phyloP scores from a whole-genome alignment of 2,329 filamentous ascomycete species.

The Daldinia sp. region DNA sequence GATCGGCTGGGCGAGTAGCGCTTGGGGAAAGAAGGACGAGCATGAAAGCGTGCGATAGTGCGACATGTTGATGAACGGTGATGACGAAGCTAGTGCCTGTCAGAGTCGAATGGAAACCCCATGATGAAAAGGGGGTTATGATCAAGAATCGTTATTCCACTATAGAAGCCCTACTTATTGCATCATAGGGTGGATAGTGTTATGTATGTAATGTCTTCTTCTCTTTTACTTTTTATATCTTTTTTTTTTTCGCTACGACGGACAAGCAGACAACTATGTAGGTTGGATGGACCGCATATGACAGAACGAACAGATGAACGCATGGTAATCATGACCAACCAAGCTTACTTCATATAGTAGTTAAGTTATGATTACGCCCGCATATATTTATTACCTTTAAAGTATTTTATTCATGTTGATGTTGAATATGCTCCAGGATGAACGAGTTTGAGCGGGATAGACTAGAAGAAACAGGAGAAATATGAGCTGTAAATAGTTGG shows the following conservation, averaged over 20 bases:
- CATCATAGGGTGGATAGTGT: neutral
- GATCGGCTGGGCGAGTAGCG: slow-evolving; percentile 64
- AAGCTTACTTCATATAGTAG: neutral
- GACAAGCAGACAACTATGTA: neutral
- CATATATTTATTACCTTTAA: neutral
- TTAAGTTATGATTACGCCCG: slow-evolving; percentile 1
- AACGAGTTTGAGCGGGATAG: neutral
- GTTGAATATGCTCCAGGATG: neutral
- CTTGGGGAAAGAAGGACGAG: slow-evolving; percentile 60
- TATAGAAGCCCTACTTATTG: neutral
- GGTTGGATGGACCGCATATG: slow-evolving; percentile 1
- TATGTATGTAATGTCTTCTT: slow-evolving; percentile 1
- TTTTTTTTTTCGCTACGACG: neutral
- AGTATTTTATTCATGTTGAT: neutral
- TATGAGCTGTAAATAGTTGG: too few relatives aligned
- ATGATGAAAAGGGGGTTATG: neutral
- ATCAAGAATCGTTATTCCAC: neutral
- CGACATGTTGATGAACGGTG: neutral
- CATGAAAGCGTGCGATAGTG: slow-evolving; percentile 34
- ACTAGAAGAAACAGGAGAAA: neutral
- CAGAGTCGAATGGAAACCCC: neutral
- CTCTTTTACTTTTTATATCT: neutral
- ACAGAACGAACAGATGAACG: neutral
- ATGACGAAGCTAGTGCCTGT: neutral
- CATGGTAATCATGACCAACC: neutral